phyloP scores from a whole-genome alignment of 208 protist species.

The Acanthamoeba sp. region DNA sequence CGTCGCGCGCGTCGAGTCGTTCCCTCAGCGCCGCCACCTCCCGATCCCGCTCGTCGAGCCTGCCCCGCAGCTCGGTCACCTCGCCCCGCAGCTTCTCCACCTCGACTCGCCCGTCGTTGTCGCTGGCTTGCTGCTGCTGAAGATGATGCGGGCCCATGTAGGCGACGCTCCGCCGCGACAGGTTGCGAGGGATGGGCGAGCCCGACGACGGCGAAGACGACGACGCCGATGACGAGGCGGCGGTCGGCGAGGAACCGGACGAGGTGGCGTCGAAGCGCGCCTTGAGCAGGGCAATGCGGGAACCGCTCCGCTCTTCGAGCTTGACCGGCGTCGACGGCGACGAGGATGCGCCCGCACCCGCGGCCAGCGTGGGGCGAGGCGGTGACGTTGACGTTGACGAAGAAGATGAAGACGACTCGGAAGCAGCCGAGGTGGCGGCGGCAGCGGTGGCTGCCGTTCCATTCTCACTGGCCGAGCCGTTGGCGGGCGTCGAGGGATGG shows the following conservation, averaged over 20 bases:
- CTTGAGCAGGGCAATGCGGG: conserved; percentile 6
- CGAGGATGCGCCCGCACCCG: background rate
- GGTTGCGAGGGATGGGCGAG: background rate
- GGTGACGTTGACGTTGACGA: background rate
- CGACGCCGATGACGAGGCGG: background rate
- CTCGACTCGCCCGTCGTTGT: background rate
- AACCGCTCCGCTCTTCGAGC: conserved; percentile 4
- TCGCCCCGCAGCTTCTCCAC: background rate
- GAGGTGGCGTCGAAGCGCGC: background rate
- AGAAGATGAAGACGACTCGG: background rate
- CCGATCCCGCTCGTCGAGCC: background rate
- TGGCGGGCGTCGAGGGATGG: too few relatives aligned
- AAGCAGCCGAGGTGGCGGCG: background rate
- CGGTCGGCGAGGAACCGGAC: background rate
- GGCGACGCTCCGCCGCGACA: conserved; percentile 2
- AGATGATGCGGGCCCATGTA: background rate
- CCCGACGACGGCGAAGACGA: background rate
- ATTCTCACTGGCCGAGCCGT: too few relatives aligned
- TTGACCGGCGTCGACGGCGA: background rate
- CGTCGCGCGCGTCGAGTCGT: background rate
- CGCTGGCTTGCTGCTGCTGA: background rate
- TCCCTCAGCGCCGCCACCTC: background rate
- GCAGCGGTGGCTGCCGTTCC: background rate
- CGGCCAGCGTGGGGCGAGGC: background rate
- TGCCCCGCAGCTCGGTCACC: background rate